Conservation (phyloP, 2,329 filamentous ascomycete species). For the Cladosporium austrohemisphaericum region DNA sequence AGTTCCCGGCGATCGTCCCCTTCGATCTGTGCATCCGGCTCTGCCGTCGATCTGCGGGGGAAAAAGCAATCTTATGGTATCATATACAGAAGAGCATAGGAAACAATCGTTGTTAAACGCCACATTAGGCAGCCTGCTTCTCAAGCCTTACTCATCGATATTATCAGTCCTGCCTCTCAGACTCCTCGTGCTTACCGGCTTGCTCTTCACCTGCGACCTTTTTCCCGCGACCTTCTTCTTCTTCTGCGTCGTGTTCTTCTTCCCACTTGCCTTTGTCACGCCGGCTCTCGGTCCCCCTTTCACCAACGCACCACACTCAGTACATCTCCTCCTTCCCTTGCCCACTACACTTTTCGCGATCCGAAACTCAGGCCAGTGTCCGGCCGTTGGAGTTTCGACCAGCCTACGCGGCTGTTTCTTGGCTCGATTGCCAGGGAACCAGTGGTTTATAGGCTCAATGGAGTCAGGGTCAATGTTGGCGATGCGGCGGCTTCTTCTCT, state of each 20-base stretch:
- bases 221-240: not conserved
- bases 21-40: no score
- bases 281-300: not conserved
- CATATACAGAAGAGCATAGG: no score
- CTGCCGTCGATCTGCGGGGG: no score
- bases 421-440: constrained; percentile 8
- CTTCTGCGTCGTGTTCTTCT: not conserved
- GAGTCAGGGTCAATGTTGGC: not conserved
- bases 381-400: constrained; percentile 6
- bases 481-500: not conserved
- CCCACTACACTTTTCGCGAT: not conserved
- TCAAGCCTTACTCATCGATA: not conserved
- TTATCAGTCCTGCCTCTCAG: constrained; percentile 1
- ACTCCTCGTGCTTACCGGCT: not conserved
- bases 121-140: no score
- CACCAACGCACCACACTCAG: not conserved
- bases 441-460: constrained; percentile 15
- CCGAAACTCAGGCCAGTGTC: constrained; percentile 3
- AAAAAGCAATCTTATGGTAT: no score
- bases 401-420: constrained; percentile 6
- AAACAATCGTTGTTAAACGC: no score
- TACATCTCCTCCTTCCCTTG: constrained; percentile 6
- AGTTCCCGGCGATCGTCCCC: no score
- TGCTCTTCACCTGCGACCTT: not conserved
- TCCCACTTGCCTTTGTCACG: not conserved